These are phyloP conservation scores for Paulinella micropora DNA, from an alignment of 78 protist genomes.

Conservation along the genomic window DNA sequence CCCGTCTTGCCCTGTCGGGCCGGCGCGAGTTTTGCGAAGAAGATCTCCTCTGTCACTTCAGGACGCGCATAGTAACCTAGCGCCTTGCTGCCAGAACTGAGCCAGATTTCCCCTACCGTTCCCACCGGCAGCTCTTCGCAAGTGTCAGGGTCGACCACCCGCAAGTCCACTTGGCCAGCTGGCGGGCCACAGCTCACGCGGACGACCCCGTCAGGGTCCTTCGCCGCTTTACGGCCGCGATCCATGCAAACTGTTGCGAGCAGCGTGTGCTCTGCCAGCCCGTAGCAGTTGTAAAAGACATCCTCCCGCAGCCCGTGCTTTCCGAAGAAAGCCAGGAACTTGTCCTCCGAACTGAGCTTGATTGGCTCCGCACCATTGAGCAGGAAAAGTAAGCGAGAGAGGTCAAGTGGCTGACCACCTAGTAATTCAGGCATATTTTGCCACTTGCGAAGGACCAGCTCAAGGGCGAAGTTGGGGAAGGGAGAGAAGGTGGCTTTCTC, in stretches of 20 bases:
- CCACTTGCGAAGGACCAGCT: constrained; percentile 7
- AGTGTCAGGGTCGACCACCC: neutral
- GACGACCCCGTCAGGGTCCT: neutral
- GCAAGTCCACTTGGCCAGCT: neutral
- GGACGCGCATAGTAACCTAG: neutral
- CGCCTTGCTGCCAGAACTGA: neutral
- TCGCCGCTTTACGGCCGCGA: neutral
- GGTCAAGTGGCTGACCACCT: no score
- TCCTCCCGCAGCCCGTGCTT: neutral
- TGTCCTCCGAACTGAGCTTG: neutral
- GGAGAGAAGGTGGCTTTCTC: neutral
- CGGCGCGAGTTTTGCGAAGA: neutral
- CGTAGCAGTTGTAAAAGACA: neutral
- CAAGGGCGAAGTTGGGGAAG: constrained; percentile 17
- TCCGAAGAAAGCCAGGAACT: neutral
- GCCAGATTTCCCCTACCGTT: constrained; percentile 17
- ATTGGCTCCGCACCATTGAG: neutral
- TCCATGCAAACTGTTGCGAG: neutral
- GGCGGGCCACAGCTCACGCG: neutral
- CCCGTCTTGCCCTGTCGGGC: no score
- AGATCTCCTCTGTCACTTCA: neutral
- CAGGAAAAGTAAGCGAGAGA: no score
- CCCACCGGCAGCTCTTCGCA: neutral
- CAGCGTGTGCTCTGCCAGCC: constrained; percentile 9
- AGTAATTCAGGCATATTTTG: neutral